phyloP scores from a whole-genome alignment of 2,329 filamentous ascomycete species.

The Xylariaceae sp. region DNA sequence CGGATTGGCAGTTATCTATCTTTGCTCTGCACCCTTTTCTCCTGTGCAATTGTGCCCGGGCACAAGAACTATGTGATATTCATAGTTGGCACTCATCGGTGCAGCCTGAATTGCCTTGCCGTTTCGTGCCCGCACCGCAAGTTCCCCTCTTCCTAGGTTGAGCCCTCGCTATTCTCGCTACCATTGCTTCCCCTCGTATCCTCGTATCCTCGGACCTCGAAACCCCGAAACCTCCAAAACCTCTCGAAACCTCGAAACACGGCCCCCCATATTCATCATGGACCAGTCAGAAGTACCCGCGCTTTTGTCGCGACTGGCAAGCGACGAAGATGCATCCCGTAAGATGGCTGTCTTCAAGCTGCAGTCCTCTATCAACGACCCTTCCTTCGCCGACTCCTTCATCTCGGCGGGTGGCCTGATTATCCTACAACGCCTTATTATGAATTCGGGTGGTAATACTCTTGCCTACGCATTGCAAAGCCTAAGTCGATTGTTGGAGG shows the following conservation, averaged over 20 bases:
- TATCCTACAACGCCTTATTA: conserved; percentile 74
- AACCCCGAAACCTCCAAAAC: background rate
- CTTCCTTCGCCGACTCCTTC: conserved; percentile 93
- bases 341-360: conserved; percentile 99
- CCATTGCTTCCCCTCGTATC: background rate
- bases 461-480: conserved; percentile 92
- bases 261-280: conserved; percentile 37
- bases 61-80: conserved; percentile 9
- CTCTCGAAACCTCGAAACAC: background rate
- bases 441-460: conserved; percentile 85
- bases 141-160: background rate
- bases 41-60: background rate
- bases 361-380: conserved; percentile 90
- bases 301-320: conserved; percentile 57
- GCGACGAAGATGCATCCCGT: conserved; percentile 79
- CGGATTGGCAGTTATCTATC: too few species aligned
- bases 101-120: conserved; percentile 6
- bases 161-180: background rate
- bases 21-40: background rate
- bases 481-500: conserved; percentile 78
- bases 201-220: background rate
- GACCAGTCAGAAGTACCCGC: conserved; percentile 63
- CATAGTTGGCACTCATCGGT: background rate
- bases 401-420: conserved; percentile 81
- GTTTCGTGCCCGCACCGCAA: background rate